Evolutionary conservation across 2,329 filamentous ascomycete species (phyloP).

Genomic region (Cladosporium velox): DNA sequence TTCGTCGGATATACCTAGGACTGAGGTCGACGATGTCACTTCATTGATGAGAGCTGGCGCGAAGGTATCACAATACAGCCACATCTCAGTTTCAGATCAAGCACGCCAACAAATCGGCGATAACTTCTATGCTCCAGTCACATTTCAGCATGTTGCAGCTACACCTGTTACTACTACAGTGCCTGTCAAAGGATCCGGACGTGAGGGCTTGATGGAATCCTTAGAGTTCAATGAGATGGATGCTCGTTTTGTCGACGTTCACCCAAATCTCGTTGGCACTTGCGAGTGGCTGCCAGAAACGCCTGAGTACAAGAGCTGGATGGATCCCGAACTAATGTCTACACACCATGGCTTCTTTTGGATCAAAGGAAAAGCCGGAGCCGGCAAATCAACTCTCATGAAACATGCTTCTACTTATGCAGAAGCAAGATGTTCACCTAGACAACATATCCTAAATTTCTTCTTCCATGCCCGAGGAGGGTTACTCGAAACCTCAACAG

Average conservation of each 20-base stretch:
- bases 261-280: background rate
- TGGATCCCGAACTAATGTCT: background rate
- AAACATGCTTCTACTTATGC: background rate
- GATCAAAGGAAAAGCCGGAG: background rate
- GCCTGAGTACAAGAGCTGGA: background rate
- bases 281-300: background rate
- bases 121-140: background rate
- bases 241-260: background rate
- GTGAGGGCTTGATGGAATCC: background rate
- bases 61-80: background rate
- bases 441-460: background rate
- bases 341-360: background rate
- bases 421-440: background rate
- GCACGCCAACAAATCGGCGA: background rate
- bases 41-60: background rate
- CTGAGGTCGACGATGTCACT: background rate
- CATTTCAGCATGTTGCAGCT: background rate
- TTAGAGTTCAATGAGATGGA: background rate
- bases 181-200: no score
- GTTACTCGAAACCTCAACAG: background rate
- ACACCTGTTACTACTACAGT: background rate
- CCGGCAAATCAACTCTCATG: conserved; percentile 1
- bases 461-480: background rate
- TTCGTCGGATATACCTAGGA: background rate
- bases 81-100: background rate